Base-by-base conservation (phyloP, 192 early-diverging fungal genomes). In the Ambispora gerdemannii region DNA sequence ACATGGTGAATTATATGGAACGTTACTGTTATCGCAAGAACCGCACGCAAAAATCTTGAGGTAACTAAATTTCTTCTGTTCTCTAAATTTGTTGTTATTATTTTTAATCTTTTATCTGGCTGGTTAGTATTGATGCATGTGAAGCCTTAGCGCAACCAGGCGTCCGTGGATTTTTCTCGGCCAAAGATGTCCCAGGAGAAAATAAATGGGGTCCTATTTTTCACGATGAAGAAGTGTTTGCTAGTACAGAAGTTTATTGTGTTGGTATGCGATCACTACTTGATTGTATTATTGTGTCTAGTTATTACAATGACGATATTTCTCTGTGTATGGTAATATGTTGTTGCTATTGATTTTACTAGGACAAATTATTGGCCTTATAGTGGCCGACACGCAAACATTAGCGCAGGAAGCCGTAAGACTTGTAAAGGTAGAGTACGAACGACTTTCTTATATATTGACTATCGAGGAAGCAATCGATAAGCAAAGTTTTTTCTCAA, bases 211-310 rank as follows among this genome's bases (percentile, higher is more conserved):
- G 79, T 25, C 82, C 83, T 49, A 77, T 81, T 55, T 77, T 86
- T 55, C 80, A 82, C 72, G 92, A 94, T 72, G 93, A 95, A 79
- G 89, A 88, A 78, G 73, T 94, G n/a, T 90, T 93, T 84, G 91
- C 89, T 2, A 80, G 80, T 13, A 79, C 81, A 25, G 77, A 82
- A 38, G 90, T 92, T 34, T 75, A 85, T 70, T 86, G 79, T 72
- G 73, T 84, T 32, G 91, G 65, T 22, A 52, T 24, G 65, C 52
- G 11, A 43, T 47, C 47, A 65, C 25, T 32, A 17, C 31, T 32
- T 36, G 30, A 34, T 38, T 43, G 11, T 38, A 34, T 38, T 63
- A 3, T 20, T 6, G 11, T 22, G 4, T 34, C 3, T 1, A n/a
- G 17, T 1, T 24, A 22, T 22, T 20, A 22, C 28, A n/a, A 55